A percentile compares a stretch with the other conserved stretches of the same genome.
Evolutionary conservation across 169 alveolate species (phyloP).

Genomic region (Pseudocohnilembus persalinus): DNA sequence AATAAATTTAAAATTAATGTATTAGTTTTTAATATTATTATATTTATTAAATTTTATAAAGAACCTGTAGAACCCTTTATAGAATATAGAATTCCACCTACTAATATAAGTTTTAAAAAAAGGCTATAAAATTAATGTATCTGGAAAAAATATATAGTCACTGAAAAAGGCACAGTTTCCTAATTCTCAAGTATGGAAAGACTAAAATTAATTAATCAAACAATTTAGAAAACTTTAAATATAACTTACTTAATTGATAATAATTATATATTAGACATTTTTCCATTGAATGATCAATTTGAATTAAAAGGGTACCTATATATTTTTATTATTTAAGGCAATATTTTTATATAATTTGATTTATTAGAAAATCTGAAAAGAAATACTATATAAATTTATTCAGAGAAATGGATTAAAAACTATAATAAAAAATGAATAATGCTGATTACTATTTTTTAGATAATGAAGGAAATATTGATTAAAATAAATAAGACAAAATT

Average conservation of each 20-base stretch:
- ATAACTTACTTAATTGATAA: constrained; percentile 6
- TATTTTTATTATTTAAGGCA: background rate
- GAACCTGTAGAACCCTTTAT: constrained; percentile 5
- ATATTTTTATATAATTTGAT: background rate
- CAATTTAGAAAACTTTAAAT: constrained; percentile 19
- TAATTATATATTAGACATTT: constrained; percentile 1
- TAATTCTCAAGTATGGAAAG: constrained; percentile 33
- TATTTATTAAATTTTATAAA: too few relatives aligned
- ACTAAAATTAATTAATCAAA: constrained; percentile 24
- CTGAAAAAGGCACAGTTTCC: constrained; percentile 20
- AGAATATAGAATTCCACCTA: constrained; percentile 1
- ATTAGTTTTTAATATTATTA: too few relatives aligned
- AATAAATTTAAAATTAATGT: too few relatives aligned
- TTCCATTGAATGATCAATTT: constrained; percentile 25
- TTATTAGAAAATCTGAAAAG: background rate
- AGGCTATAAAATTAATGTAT: background rate
- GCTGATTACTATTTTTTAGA: background rate
- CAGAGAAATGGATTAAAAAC: too few relatives aligned
- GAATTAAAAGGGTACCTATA: constrained; percentile 22
- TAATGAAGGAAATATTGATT: background rate
- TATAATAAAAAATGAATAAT: too few relatives aligned
- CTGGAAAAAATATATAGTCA: constrained; percentile 38
- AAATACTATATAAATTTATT: too few relatives aligned
- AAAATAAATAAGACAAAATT: too few relatives aligned
- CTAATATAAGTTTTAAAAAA: background rate